Base-by-base conservation (phyloP, 2,329 filamentous ascomycete genomes). In the Diaporthe humulicola region DNA sequence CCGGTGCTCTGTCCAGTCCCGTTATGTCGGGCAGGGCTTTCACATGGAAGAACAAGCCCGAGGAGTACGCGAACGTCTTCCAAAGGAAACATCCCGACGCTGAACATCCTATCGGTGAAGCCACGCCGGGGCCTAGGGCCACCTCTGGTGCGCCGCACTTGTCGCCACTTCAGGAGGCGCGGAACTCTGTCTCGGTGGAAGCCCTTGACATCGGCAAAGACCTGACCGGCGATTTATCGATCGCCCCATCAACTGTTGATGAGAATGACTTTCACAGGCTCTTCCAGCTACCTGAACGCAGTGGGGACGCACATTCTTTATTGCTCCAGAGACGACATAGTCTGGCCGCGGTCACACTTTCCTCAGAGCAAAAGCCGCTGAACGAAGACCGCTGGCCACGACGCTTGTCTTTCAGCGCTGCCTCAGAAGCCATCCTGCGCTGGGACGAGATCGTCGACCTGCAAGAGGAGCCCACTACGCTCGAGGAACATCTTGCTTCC, bases 391-490 rank as follows among this genome's bases (percentile, higher is more conserved):
- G 90, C 74, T 94, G 92, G 90, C 90, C 93, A 1, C 91, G 93
- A 2, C 90, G 93, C 57, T 87, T 96, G 77, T 95, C 93, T 5
- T 96, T 96, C 81, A 92, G 92, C 74, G 88, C 93, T 58, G 94
- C 93, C 1, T 93, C 94, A 83, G 93, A 95, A 75, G 93, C 92
- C n/a, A 85, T 96, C 10, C 84, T 95, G 1, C 86, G 85, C 22
- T 95, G 93, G 93, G 85, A 89, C 7, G 88, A 90, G 64, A 82
- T 93, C 36, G 82, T 86, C 5, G 84, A 85, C 72, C 76, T 88
- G 2, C 45, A 73, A 33, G 74, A 60, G 14, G 57, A 56, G 5
- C 60, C 75, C 28, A 40, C 30, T 33, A 81, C 79, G 5, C 77
- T 86, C 7, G 80, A 83, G 38, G 79, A 80, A 9, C 82, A 86